These are phyloP conservation scores for Fusarium pseudoanthophilum DNA, from an alignment of 2,329 filamentous ascomycete species.

Conservation along the genomic window DNA sequence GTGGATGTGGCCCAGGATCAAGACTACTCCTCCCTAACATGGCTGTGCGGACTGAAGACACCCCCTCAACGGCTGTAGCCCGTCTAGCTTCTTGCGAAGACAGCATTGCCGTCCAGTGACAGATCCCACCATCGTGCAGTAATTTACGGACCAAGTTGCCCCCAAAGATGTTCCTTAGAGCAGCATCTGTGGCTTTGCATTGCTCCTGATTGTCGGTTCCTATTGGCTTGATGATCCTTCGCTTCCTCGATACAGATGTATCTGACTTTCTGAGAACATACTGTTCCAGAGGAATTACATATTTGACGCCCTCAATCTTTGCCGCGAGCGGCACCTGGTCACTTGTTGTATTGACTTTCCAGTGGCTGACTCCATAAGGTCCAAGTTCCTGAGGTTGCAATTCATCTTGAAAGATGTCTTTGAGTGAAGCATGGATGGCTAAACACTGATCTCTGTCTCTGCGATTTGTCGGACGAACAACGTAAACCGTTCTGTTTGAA, in stretches of 20 bases:
- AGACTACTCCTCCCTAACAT: no score
- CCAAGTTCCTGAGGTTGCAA: background rate
- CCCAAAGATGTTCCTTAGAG: background rate
- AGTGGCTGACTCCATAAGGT: fast-evolving
- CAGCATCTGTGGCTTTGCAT: background rate
- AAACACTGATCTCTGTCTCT: background rate
- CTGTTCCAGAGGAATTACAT: background rate
- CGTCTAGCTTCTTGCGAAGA: background rate
- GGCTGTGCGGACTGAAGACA: background rate
- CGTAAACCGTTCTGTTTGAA: background rate
- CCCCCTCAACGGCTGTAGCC: background rate
- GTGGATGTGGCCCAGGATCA: fast-evolving
- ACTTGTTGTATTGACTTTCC: background rate
- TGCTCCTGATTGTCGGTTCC: fast-evolving
- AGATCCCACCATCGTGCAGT: background rate
- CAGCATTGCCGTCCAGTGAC: background rate
- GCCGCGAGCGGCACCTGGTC: background rate
- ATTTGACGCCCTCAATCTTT: background rate
- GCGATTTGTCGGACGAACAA: background rate
- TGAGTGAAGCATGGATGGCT: background rate
- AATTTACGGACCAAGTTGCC: no score
- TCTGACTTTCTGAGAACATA: background rate
- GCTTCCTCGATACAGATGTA: background rate
- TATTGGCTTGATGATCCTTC: background rate
- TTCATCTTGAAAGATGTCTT: background rate